phyloP scores from a whole-genome alignment of 108 stramenopile genomes.

The Phaeodactylum tricornutum region DNA sequence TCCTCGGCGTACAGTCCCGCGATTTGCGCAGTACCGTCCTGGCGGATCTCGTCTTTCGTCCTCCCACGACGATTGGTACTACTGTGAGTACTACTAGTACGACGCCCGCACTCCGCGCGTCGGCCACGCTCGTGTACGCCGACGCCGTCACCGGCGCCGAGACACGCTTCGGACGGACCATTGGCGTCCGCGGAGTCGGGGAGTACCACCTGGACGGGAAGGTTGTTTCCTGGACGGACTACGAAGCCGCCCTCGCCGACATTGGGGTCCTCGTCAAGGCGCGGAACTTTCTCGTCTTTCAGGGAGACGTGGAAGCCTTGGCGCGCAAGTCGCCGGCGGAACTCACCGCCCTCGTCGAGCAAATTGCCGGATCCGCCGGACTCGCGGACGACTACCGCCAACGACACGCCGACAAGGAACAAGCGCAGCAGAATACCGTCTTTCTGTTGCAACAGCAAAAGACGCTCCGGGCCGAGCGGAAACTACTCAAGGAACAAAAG shows the following conservation, averaged over 20 bases:
- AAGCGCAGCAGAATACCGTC: conserved; percentile 76
- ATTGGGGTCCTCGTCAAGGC: conserved; percentile 98
- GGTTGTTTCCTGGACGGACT: conserved; percentile 69
- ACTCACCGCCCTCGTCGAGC: conserved; percentile 91
- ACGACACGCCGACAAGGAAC: conserved; percentile 68
- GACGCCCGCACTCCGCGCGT: conserved; percentile 33
- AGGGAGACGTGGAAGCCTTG: conserved; percentile 96
- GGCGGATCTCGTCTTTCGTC: conserved; percentile 91
- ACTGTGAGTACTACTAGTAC: conserved; percentile 6
- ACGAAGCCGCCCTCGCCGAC: conserved; percentile 67
- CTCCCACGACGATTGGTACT: conserved; percentile 42
- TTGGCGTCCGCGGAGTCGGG: conserved; percentile 70
- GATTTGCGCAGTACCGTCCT: conserved; percentile 87
- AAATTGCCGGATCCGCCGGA: conserved; percentile 78
- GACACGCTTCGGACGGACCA: conserved; percentile 75
- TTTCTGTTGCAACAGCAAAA: conserved; percentile 88
- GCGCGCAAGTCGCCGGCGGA: conserved; percentile 89
- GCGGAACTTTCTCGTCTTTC: conserved; percentile 99
- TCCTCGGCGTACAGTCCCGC: conserved; percentile 91
- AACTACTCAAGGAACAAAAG: conserved; percentile 92
- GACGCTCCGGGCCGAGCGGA: conserved; percentile 77
- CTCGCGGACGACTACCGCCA: conserved; percentile 76
- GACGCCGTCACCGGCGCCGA: conserved; percentile 8
- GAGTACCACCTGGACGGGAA: conserved; percentile 81
- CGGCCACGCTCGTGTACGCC: conserved; percentile 66